Conservation (phyloP, 495 filamentous ascomycete genomes). For the Oidiodendron maius region DNA sequence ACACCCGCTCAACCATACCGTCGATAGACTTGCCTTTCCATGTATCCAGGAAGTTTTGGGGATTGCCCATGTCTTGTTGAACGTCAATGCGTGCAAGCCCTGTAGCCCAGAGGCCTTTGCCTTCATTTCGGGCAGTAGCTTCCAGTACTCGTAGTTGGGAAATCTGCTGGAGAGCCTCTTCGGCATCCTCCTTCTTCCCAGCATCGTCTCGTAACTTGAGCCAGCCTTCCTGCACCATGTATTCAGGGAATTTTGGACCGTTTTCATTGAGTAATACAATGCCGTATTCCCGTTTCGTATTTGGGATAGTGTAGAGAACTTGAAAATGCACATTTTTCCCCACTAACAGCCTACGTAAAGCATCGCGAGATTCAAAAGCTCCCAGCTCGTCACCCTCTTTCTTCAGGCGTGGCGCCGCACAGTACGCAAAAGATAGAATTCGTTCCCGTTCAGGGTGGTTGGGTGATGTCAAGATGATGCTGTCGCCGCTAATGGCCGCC, state of each 20-base stretch:
- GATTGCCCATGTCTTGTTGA: slow-evolving; percentile 68
- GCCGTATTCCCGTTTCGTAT: slow-evolving; percentile 84
- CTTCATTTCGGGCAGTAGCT: slow-evolving; percentile 67
- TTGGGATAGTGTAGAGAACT: slow-evolving; percentile 76
- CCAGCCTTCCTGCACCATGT: slow-evolving; percentile 79
- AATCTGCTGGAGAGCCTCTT: slow-evolving; percentile 61
- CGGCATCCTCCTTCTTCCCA: slow-evolving; percentile 76
- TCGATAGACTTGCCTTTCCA: slow-evolving; percentile 75
- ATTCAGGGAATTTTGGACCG: slow-evolving; percentile 73
- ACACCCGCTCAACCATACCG: slow-evolving; percentile 73
- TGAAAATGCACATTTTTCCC: slow-evolving; percentile 83
- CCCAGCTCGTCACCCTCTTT: slow-evolving; percentile 89
- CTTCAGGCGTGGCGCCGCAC: slow-evolving; percentile 77
- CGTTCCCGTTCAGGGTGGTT: slow-evolving; percentile 73
- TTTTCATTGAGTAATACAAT: slow-evolving; percentile 62
- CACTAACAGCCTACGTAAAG: slow-evolving; percentile 73
- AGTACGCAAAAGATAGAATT: slow-evolving; percentile 82
- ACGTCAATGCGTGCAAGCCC: slow-evolving; percentile 60
- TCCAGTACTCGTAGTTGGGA: slow-evolving; percentile 76
- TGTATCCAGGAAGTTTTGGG: slow-evolving; percentile 64
- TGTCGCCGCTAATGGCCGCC: slow-evolving; percentile 88
- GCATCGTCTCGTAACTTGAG: slow-evolving; percentile 88
- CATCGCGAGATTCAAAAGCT: slow-evolving; percentile 90
- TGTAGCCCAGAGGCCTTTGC: slow-evolving; percentile 69
- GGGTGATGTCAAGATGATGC: slow-evolving; percentile 68